Conservation (phyloP, 768 basidiomycete species). For the Leccinum imitatum region DNA sequence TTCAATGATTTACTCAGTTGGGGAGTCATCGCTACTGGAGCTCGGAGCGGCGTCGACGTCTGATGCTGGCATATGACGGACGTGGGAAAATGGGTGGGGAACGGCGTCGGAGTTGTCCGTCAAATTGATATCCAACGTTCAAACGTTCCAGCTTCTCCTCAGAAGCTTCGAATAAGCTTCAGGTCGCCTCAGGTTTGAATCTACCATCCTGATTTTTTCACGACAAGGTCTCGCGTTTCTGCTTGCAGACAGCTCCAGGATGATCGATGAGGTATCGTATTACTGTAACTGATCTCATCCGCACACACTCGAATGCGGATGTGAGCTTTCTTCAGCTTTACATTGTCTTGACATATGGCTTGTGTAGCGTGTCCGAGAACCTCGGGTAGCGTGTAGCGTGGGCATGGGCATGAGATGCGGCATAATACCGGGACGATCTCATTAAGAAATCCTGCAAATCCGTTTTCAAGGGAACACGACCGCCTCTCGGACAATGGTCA, state of each 20-base stretch:
- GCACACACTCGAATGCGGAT: not conserved
- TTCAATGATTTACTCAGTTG: not conserved
- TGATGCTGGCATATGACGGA: no score
- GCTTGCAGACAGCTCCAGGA: not conserved
- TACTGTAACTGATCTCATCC: not conserved
- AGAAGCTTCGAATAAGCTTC: not conserved
- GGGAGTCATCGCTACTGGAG: not conserved
- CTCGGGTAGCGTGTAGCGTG: not conserved
- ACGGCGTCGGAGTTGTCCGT: no score
- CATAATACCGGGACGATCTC: not conserved
- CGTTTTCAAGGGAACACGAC: not conserved
- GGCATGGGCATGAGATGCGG: not conserved
- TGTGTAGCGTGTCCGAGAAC: not conserved
- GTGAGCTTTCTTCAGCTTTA: not conserved
- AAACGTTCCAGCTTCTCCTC: not conserved
- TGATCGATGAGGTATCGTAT: not conserved
- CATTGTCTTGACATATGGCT: no score
- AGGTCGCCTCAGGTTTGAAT: not conserved
- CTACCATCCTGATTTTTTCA: not conserved
- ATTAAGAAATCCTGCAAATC: not conserved
- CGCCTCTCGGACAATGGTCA: constrained; percentile 1
- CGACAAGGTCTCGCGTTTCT: not conserved
- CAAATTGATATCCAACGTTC: not conserved
- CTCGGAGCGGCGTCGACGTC: not conserved
- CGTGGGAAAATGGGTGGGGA: not conserved